Evolutionary conservation across 768 basidiomycete genomes (phyloP), one percentile per base, ranked within the genome.

Genomic region (Hirschioporus abietinus): DNA sequence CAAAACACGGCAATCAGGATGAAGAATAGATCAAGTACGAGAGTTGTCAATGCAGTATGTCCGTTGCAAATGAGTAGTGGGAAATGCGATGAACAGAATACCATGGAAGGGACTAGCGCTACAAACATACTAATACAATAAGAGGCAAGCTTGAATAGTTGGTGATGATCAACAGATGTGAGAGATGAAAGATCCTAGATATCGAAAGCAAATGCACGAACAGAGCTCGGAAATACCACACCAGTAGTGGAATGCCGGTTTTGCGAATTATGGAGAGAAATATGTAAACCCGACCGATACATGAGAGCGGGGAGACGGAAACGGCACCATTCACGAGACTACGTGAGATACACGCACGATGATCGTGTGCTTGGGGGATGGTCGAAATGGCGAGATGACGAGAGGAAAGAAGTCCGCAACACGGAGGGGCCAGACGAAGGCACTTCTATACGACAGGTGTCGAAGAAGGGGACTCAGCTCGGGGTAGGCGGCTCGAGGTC

Each of bases 71-170:
- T 52, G 42, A 52, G 42, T 52, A 6, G 20, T 52, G 42, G 42
- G 12, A 10, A 5, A 52, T 52, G 42, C 42, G 42, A 52, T 52
- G 42, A 52, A 52, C 42, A 52, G 42, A 52, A 52, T 52, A 52
- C 42, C 42, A 52, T 52, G 42, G 42, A 52, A 52, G 42, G 42
- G 42, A 52, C 42, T 52, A 52, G 42, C 42, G 42, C 42, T 52
- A 52, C 42, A 52, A 20, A 52, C 12, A 52, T 52, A 15, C 42
- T 6, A 52, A 52, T 52, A 52, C 42, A 52, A 52, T 20, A 10
- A 5, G 42, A 52, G 42, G 42, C 3, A 15, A 20, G 20, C 12
- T 3, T 3, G 12, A 20, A 52, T 52, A 20, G 20, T 5, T 3
- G 3, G 12, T 52, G 42, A 52, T 52, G 42, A 52, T 12, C 5